Base-by-base conservation (phyloP, 2,329 filamentous ascomycete genomes). In the Ceratocystis alfenasii region DNA sequence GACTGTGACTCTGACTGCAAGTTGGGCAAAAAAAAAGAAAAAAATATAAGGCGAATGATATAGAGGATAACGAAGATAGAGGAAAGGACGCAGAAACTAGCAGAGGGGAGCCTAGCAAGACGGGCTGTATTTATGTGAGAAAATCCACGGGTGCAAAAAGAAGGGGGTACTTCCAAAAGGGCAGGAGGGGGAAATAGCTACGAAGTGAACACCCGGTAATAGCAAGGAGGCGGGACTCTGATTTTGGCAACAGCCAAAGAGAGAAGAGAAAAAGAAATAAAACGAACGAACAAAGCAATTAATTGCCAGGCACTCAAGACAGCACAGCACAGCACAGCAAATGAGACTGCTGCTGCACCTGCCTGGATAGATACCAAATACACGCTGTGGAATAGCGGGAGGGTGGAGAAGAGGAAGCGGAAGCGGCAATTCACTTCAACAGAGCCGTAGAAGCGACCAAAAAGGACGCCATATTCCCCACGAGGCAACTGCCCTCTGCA, bases 211-310 rank as follows among this genome's bases (percentile, higher is more conserved):
- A 33, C 28, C 28, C 25, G 53, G 17, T 57, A 57, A 57, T 33
- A 57, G 30, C 53, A 57, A 57, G 53, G 53, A 57, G 53, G 28
- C 53, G 53, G 53, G 25, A 57, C 53, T 57, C 33, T n/a, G 53
- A 36, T 2, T 30, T 17, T 57, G 53, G 53, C 8, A 57, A 57
- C 10, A 57, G 48, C 48, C 20, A 53, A 53, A 30, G 28, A n/a
- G 28, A 57, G 33, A 17, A 33, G 53, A 30, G n/a, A 30, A 28
- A 12, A 57, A 57, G 2, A 55, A 3, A 15, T 15, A 30, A 25
- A 12, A 3, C 28, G 3, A 57, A 33, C n/a, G 22, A 33, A 57
- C 33, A 36, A 36, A 10, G 10, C 10, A 36, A 36, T 36, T 36
- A n/a, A 20, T 22, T n/a, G 46, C n/a, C 17, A 50, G 46, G n/a